These are phyloP conservation scores for Sporothrix variecibatus DNA, from an alignment of 2,329 filamentous ascomycete species.

Conservation along the genomic window DNA sequence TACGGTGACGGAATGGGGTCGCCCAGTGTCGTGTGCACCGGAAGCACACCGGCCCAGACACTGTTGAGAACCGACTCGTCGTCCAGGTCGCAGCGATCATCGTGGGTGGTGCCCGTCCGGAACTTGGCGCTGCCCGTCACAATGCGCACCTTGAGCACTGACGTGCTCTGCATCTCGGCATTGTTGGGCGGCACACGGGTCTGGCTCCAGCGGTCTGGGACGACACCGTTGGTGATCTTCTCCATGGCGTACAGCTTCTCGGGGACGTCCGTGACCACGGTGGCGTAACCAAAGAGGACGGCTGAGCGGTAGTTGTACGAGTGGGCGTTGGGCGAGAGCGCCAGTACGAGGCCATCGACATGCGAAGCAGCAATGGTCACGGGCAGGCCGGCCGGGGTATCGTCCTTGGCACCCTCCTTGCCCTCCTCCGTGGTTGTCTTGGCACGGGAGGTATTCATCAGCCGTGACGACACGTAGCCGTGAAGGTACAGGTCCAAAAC, in stretches of 20 bases:
- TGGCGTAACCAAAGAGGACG: conserved; percentile 73
- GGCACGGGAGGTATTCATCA: conserved; percentile 65
- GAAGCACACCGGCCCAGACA: conserved; percentile 60
- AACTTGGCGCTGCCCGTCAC: conserved; percentile 75
- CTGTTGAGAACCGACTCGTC: conserved; percentile 44
- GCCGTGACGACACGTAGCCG: conserved; percentile 76
- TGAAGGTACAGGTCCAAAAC: conserved; percentile 78
- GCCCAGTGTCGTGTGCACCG: conserved; percentile 65
- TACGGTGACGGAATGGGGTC: conserved; percentile 61
- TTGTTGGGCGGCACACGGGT: conserved; percentile 69
- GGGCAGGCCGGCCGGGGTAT: conserved; percentile 52
- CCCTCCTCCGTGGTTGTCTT: not conserved
- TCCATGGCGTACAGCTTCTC: conserved; percentile 80
- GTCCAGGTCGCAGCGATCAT: conserved; percentile 52
- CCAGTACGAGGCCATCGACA: conserved; percentile 77
- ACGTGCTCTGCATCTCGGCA: conserved; percentile 74
- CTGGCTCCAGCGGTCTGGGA: conserved; percentile 68
- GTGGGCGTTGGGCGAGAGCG: conserved; percentile 77
- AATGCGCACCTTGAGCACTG: conserved; percentile 69
- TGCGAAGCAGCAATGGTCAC: conserved; percentile 72
- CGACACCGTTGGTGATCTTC: conserved; percentile 73
- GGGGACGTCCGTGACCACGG: conserved; percentile 62
- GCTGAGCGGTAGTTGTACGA: conserved; percentile 86
- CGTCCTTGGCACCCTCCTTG: conserved; percentile 23
- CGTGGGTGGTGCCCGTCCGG: conserved; percentile 62